Conservation (phyloP, 2,329 filamentous ascomycete species). For the Aspergillus japonicus region DNA sequence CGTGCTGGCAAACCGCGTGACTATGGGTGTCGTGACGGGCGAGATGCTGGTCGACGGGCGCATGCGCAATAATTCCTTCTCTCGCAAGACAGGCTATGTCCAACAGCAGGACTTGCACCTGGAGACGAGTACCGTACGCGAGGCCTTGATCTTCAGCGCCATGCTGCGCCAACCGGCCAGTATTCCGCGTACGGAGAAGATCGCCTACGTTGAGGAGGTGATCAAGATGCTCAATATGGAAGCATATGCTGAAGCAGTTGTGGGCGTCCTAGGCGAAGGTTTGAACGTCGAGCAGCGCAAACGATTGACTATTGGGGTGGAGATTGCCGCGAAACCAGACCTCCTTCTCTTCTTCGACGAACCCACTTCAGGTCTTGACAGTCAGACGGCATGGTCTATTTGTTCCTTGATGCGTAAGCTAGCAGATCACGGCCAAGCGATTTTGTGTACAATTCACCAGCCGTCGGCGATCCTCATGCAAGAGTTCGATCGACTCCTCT, state of each 20-base stretch:
- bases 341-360: constrained; percentile 89
- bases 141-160: constrained; percentile 81
- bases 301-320: constrained; percentile 86
- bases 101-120: constrained; percentile 89
- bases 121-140: constrained; percentile 78
- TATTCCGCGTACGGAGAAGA: constrained; percentile 69
- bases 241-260: constrained; percentile 81
- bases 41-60: constrained; percentile 77
- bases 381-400: constrained; percentile 88
- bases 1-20: constrained; percentile 76
- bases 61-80: constrained; percentile 74
- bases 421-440: constrained; percentile 83
- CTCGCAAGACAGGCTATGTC: constrained; percentile 51
- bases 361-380: constrained; percentile 87
- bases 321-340: constrained; percentile 84
- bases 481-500: constrained; percentile 65
- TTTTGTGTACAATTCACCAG: constrained; percentile 92
- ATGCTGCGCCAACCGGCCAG: constrained; percentile 76
- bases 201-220: constrained; percentile 81
- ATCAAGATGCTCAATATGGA: constrained; percentile 87
- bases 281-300: constrained; percentile 62
- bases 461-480: constrained; percentile 90
- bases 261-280: constrained; percentile 80
- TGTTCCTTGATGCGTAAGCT: constrained; percentile 81
- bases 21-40: constrained; percentile 81